These are phyloP conservation scores for Imleria badia DNA, from an alignment of 768 basidiomycete genomes.

Conservation along the genomic window DNA sequence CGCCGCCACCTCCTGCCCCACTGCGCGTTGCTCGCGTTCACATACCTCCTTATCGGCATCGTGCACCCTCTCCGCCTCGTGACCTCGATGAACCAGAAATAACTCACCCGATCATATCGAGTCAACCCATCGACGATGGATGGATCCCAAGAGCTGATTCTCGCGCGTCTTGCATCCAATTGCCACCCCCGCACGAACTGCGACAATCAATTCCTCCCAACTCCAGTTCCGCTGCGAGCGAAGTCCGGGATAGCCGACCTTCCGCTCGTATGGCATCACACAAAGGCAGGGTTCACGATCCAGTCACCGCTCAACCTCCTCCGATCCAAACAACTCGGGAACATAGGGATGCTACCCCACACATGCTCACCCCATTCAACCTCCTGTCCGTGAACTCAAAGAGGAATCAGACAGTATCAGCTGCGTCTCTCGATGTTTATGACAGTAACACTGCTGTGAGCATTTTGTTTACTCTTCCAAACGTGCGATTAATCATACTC, in stretches of 20 bases:
- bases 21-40: too few species aligned
- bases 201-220: too few species aligned
- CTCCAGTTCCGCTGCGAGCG: too few species aligned
- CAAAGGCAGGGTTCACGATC: slow-evolving; percentile 20
- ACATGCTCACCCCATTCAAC: slow-evolving; percentile 62
- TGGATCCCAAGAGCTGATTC: too few species aligned
- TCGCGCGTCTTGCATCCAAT: too few species aligned
- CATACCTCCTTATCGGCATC: slow-evolving; percentile 20
- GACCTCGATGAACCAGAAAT: slow-evolving; percentile 10
- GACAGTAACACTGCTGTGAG: slow-evolving; percentile 74
- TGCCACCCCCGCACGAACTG: too few species aligned
- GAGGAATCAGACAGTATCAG: slow-evolving; percentile 66
- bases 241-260: too few species aligned
- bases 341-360: slow-evolving; percentile 42
- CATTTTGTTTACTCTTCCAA: background rate
- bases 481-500: slow-evolving; percentile 2
- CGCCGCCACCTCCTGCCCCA: slow-evolving; percentile 23
- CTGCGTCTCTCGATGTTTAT: slow-evolving; percentile 73
- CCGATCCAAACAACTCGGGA: slow-evolving; percentile 32
- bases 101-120: too few species aligned
- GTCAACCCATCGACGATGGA: too few species aligned
- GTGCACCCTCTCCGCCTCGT: slow-evolving; percentile 6
- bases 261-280: slow-evolving; percentile 7
- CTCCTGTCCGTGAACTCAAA: slow-evolving; percentile 50
- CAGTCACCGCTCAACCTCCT: slow-evolving; percentile 32